Evolutionary conservation across 176 grass and related monocot genomes (phyloP).

Genomic region (Carex cristatella): DNA sequence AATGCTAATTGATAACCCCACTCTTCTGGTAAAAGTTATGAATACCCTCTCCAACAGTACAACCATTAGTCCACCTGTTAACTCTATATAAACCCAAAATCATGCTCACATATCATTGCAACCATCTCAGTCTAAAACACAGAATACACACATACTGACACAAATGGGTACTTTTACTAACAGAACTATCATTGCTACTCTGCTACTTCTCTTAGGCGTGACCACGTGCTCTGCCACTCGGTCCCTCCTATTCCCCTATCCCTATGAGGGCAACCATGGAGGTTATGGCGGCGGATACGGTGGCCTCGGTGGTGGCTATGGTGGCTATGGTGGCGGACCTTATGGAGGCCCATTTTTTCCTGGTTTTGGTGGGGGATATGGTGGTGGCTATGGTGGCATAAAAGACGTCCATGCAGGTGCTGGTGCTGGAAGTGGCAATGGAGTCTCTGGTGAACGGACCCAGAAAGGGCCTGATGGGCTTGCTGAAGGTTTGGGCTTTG

Average conservation of each 20-base stretch:
- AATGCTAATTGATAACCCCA: background rate
- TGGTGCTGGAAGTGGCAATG: background rate
- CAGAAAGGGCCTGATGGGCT: background rate
- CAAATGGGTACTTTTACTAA: slow-evolving; percentile 24
- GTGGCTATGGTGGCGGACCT: slow-evolving; percentile 1
- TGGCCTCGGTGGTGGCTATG: background rate
- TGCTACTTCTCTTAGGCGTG: slow-evolving; percentile 29
- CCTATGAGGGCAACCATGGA: background rate
- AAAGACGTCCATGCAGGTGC: background rate
- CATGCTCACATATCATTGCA: slow-evolving; percentile 9
- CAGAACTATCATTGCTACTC: slow-evolving; percentile 18
- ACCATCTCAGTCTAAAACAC: background rate
- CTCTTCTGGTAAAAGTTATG: background rate
- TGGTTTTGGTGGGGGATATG: slow-evolving; percentile 14
- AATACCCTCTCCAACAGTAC: background rate
- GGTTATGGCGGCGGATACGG: background rate
- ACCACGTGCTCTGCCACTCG: slow-evolving; percentile 30
- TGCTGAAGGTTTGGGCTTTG: background rate
- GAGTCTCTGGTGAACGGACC: background rate
- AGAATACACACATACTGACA: background rate
- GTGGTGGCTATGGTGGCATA: slow-evolving; percentile 8
- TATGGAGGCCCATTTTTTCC: background rate
- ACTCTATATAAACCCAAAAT: slow-evolving; percentile 22
- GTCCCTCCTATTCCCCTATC: slow-evolving; percentile 9
- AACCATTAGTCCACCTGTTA: background rate